Evolutionary conservation across 371 early-diverging fungal genomes (phyloP).

Genomic region (Gilbertella persicaria): DNA sequence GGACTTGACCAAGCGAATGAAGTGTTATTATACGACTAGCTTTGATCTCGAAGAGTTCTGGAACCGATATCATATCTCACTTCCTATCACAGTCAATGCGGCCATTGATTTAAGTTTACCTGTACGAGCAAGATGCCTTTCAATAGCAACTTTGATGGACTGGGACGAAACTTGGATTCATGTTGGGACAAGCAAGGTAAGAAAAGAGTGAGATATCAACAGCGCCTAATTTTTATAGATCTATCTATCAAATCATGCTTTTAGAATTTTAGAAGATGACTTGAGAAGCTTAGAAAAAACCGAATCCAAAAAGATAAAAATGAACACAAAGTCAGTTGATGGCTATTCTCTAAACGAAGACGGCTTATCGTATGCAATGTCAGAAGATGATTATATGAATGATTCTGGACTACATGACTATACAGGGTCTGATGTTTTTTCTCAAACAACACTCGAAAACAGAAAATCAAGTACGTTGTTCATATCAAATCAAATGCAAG

Average conservation of each 20-base stretch:
- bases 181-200: conserved; percentile 60
- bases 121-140: conserved; percentile 52
- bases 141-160: conserved; percentile 51
- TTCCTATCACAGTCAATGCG: conserved; percentile 46
- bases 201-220: background rate
- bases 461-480: conserved; percentile 6
- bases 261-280: conserved; percentile 71
- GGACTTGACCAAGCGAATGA: conserved; percentile 50
- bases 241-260: conserved; percentile 73
- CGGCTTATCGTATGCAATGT: conserved; percentile 33
- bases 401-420: conserved; percentile 24
- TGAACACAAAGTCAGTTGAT: conserved; percentile 30
- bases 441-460: conserved; percentile 25
- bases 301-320: conserved; percentile 49
- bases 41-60: conserved; percentile 62
- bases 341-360: conserved; percentile 40
- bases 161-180: conserved; percentile 69
- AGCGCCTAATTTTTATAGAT: too few relatives aligned
- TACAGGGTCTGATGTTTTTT: conserved; percentile 22
- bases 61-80: conserved; percentile 65
- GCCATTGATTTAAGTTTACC: conserved; percentile 41
- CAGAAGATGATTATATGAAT: conserved; percentile 33
- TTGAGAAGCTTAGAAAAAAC: conserved; percentile 48
- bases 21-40: conserved; percentile 54
- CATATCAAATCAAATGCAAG: background rate